These are phyloP conservation scores for Zelonia costaricensis DNA, from an alignment of 208 protist species.

Conservation along the genomic window DNA sequence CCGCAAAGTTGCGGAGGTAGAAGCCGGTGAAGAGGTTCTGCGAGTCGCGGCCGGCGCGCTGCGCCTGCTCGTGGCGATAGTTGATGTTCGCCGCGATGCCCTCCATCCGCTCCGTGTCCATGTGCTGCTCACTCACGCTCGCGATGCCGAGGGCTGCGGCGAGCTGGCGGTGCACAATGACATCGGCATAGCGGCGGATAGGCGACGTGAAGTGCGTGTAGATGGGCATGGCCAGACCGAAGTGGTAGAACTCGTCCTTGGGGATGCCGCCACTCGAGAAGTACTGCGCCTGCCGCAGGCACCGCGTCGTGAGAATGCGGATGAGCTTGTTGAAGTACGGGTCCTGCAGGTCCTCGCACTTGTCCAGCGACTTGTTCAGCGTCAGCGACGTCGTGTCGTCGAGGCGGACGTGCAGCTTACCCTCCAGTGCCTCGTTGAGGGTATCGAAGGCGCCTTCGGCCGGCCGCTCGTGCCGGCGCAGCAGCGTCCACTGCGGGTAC, in stretches of 20 bases:
- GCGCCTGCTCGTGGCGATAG: conserved; percentile 91
- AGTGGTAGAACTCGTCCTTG: conserved; percentile 91
- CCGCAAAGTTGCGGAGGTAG: conserved; percentile 83
- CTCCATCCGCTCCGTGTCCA: conserved; percentile 76
- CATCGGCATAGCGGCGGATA: conserved; percentile 95
- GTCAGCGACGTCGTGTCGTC: conserved; percentile 83
- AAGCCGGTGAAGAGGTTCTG: conserved; percentile 93
- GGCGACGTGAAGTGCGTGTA: conserved; percentile 97
- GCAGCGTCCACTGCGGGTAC: conserved; percentile 86
- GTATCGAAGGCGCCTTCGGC: conserved; percentile 81
- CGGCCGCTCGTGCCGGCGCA: conserved; percentile 92
- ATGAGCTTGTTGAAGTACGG: conserved; percentile 92
- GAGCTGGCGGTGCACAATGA: conserved; percentile 94
- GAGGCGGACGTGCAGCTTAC: conserved; percentile 57
- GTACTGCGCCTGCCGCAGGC: conserved; percentile 94
- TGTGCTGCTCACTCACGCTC: conserved; percentile 38
- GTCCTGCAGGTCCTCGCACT: conserved; percentile 73
- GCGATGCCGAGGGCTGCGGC: conserved; percentile 79
- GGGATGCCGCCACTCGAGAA: conserved; percentile 86
- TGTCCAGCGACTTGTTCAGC: conserved; percentile 86
- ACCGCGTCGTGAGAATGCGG: conserved; percentile 90
- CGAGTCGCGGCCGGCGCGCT: conserved; percentile 90
- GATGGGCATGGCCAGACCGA: conserved; percentile 93
- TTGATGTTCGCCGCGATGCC: conserved; percentile 87
- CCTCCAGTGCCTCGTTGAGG: conserved; percentile 79